phyloP scores from a whole-genome alignment of 768 basidiomycete species.

The Hericium erinaceus region DNA sequence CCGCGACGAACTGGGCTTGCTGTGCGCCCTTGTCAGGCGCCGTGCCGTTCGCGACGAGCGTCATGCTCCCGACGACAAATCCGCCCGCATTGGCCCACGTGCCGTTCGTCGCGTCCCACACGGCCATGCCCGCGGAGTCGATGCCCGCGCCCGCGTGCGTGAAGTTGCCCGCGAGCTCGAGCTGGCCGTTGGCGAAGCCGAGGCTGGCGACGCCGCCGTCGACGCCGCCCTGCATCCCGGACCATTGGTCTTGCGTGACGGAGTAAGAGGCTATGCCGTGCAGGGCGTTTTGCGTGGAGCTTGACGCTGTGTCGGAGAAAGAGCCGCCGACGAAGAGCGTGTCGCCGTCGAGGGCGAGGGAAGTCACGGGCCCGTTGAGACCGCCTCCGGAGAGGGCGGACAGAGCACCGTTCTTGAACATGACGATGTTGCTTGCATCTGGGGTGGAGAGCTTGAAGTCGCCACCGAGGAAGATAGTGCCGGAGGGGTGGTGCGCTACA shows the following conservation, averaged over 20 bases:
- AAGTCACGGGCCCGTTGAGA: constrained; percentile 69
- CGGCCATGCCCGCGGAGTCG: constrained; percentile 54
- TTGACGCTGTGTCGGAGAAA: constrained; percentile 60
- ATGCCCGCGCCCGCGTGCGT: constrained; percentile 32
- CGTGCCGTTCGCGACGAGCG: constrained; percentile 62
- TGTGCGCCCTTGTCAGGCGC: constrained; percentile 31
- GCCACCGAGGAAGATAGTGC: constrained; percentile 66
- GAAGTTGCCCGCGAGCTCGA: constrained; percentile 75
- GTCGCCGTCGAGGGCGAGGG: constrained; percentile 54
- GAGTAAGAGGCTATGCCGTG: constrained; percentile 65
- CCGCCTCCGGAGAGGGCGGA: constrained; percentile 51
- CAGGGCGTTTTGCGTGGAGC: constrained; percentile 44
- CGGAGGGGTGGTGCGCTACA: constrained; percentile 58
- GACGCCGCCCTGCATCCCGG: constrained; percentile 59
- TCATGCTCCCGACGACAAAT: constrained; percentile 61
- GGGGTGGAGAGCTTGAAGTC: constrained; percentile 57
- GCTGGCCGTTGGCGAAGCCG: constrained; percentile 33
- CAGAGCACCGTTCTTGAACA: constrained; percentile 53
- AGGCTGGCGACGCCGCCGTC: constrained; percentile 68
- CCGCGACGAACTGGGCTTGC: constrained; percentile 58
- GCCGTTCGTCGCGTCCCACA: constrained; percentile 53
- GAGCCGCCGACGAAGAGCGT: constrained; percentile 80
- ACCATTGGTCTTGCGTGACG: constrained; percentile 56
- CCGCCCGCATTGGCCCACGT: constrained; percentile 72
- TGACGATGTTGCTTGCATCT: constrained; percentile 58